Evolutionary conservation across 2,329 filamentous ascomycete species (phyloP), one percentile per base, ranked within the genome.

Genomic region (Podosphaera fusca): DNA sequence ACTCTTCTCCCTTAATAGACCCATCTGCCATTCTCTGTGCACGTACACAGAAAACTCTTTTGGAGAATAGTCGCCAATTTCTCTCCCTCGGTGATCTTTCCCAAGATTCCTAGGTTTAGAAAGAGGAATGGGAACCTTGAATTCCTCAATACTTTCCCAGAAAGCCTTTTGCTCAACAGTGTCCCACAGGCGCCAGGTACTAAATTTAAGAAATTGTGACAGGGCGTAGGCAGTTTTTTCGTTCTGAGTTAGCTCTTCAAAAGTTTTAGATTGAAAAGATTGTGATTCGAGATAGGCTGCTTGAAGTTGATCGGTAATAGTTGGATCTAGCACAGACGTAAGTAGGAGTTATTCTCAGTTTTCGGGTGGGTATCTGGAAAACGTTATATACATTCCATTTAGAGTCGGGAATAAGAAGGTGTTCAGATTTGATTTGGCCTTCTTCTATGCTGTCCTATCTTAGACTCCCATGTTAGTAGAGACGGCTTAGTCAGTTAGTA

Each of bases 151-250:
- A 2, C 56, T 33, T 36, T 62, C 62, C 60, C 63, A 63, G 58
- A 67, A 64, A 35, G 66, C 63, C 34, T 61, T 65, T 57, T 65
- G 64, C 31, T 63, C 60, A 30, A 57, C 40, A 4, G 51, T 50
- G 33, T 58, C 31, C 63, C 63, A 66, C 34, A 56, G 54, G 50
- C 56, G 61, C 63, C 64, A 67, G 6, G 60, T 59, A 10, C 61
- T 60, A 0, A 58, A 62, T 14, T 65, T 63, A 4, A 66, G 59
- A 40, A 67, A 60, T 31, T 58, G 53, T 14, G 56, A 62, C 31
- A 59, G 58, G 14, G 60, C 60, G 58, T 66, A 66, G 4, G 58
- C 58, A 14, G 56, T 35, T 57, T 66, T 65, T 55, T 66, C 64
- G 14, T 38, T 55, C 1, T 63, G 9, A 1, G 62, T 59, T 9